Base-by-base conservation (phyloP, 352 stramenopile species). In the Phytopythium vexans region DNA sequence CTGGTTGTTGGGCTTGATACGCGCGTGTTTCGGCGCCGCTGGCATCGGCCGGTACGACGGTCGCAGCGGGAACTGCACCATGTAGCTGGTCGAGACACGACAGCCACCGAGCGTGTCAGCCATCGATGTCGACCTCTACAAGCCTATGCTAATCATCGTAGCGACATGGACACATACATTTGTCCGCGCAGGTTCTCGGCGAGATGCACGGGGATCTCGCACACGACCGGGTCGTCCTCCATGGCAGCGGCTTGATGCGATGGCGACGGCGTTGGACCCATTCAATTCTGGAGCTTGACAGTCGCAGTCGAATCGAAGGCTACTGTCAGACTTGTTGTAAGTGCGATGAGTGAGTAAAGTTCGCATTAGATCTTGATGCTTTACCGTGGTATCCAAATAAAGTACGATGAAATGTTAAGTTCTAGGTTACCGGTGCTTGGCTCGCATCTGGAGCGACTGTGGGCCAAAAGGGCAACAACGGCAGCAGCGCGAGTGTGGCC, bases 171-270 rank as follows among this genome's bases (percentile, higher is more conserved):
- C 27, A 72, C 73, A 39, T 71, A 92, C 75, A 90, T 70, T 66
- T 77, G 82, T n/a, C 70, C 56, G 49, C 78, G 73, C 53, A 89
- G 57, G 35, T 80, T 66, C 16, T 92, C 77, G 3, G 78, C 77
- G 36, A 94, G 75, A 62, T 94, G 83, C 61, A 94, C 81, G 38
- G 83, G 81, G 55, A 94, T 90, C 68, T 94, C 83, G 45, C 71
- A 78, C 57, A 94, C 80, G 34, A 94, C 67, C 39, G 83, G 83
- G 64, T 94, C 83, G 46, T 92, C 82, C 40, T 79, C 66, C 35
- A 79, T 64, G 41, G 35, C 54, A 8, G 45, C 44, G 38, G 44
- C 44, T 40, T 14, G 14, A 21, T 52, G 45, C 7, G 27, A 15
- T 43, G n/a, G 7, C 21, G 21, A 27, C 21, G 21, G 21, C 21